Conservation (phyloP, 2,329 filamentous ascomycete genomes). For the Arthrobotrys megalospora region DNA sequence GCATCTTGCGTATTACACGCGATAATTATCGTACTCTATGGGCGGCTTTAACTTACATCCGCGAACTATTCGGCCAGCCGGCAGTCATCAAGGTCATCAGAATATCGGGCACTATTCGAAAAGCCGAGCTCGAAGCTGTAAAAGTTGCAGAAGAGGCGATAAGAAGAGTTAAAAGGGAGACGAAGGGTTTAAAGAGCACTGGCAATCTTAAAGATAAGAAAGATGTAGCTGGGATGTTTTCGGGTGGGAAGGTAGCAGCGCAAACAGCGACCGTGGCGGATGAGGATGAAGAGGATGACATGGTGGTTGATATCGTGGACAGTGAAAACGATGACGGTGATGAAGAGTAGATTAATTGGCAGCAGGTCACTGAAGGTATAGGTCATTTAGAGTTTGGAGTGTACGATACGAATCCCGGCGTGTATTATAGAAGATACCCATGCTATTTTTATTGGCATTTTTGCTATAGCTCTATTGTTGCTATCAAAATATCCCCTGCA, state of each 20-base stretch:
- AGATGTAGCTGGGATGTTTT: constrained; percentile 36
- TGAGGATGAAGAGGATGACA: constrained; percentile 32
- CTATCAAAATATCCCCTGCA: background rate
- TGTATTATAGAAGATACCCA: constrained; percentile 52
- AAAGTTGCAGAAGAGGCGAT: constrained; percentile 62
- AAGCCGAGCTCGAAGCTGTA: constrained; percentile 91
- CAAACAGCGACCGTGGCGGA: constrained; percentile 14
- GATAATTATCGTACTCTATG: constrained; percentile 89
- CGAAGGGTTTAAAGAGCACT: background rate
- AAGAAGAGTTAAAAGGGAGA: constrained; percentile 39
- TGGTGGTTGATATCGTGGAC: constrained; percentile 47
- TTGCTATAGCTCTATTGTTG: background rate
- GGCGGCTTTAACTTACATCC: constrained; percentile 88
- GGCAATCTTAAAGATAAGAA: background rate
- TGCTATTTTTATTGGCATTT: constrained; percentile 5
- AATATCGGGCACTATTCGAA: constrained; percentile 92
- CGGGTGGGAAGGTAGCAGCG: constrained; percentile 1
- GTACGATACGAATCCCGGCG: constrained; percentile 18
- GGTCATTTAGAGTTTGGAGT: background rate
- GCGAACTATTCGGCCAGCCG: constrained; percentile 75
- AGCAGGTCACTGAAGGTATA: background rate
- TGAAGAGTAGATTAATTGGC: constrained; percentile 1
- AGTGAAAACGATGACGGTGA: constrained; percentile 52
- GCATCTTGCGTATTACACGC: constrained; percentile 87
- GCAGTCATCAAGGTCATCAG: constrained; percentile 88